These are phyloP conservation scores for Galeopsis tetrahit DNA, from an alignment of 257 asterid species.

Conservation along the genomic window DNA sequence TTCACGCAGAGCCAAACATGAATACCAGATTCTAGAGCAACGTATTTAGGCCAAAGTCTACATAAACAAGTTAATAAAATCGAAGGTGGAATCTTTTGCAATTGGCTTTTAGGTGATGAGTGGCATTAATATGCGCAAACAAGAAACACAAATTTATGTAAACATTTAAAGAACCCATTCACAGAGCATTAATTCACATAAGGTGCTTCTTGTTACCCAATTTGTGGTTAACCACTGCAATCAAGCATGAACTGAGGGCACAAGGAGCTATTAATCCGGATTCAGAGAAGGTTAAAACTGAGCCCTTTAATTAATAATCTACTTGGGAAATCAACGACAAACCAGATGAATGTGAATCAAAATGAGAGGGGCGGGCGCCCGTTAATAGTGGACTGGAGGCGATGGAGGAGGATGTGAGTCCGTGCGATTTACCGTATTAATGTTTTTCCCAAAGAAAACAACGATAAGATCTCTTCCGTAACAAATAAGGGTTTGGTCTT, in stretches of 20 bases:
- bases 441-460: background rate
- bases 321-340: background rate
- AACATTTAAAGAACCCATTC: conserved; percentile 7
- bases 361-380: conserved; percentile 42
- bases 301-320: conserved; percentile 35
- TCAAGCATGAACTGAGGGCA: conserved; percentile 26
- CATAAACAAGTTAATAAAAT: conserved; percentile 19
- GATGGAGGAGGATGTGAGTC: conserved; percentile 39
- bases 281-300: conserved; percentile 17
- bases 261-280: conserved; percentile 19
- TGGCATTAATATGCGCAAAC: conserved; percentile 7
- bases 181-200: background rate
- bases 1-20: background rate
- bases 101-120: background rate
- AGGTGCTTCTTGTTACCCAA: background rate
- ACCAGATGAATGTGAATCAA: conserved; percentile 30
- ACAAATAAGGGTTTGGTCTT: conserved; percentile 12
- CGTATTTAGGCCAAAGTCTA: background rate
- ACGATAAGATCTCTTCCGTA: conserved; percentile 28
- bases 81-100: conserved; percentile 27
- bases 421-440: conserved; percentile 10
- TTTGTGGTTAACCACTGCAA: conserved; percentile 32
- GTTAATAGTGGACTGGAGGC: conserved; percentile 45
- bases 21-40: conserved; percentile 27
- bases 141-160: conserved; percentile 24